Evolutionary conservation across 2,329 filamentous ascomycete species (phyloP), one percentile per base, ranked within the genome.

Genomic region (Phyllosticta paracitricarpa): DNA sequence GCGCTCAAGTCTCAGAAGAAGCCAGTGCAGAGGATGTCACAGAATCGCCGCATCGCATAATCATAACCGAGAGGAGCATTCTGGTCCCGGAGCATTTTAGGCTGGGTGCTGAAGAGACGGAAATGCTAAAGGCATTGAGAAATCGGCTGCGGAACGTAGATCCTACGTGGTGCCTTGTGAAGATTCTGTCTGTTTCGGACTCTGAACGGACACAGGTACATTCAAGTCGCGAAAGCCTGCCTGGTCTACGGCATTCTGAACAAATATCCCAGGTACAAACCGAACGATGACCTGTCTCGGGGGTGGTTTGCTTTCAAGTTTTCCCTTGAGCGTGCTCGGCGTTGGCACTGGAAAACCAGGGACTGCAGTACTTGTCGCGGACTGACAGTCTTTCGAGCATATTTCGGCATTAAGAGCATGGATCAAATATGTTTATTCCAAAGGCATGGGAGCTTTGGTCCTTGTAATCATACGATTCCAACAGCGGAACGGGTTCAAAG

Each of bases 91-190:
- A 69, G 24, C 66, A 72, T 28, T 62, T 77, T 24, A 64, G 67
- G 19, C 61, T 78, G 57, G 73, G 70, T 19, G 59, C 64, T 9
- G 70, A 74, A 48, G 74, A 78, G 57, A 64, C 65, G 8, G 64
- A 66, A 55, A n/a, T 77, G 24, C 52, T 78, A 58, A 69, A 74
- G 59, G 67, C 63, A 4, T 63, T 78, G 53, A 70, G 69, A 63
- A 63, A 68, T 24, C 68, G 72, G 40, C 57, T 78, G 30, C 63
- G 67, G 5, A 30, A 33, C 40, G 25, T 9, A 22, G 63, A 56
- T 48, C 48, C 53, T 4, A 4, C 26, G 22, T 56, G 55, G 33
- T 24, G 51, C 25, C n/a, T 35, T 19, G 24, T 28, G 6, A 33
- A 51, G 10, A 24, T 48, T 8, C n/a, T 48, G n/a, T 54, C 54